Evolutionary conservation across 306 rosid species (phyloP), one percentile per base, ranked within the genome.

Genomic region (Corylus avellana): DNA sequence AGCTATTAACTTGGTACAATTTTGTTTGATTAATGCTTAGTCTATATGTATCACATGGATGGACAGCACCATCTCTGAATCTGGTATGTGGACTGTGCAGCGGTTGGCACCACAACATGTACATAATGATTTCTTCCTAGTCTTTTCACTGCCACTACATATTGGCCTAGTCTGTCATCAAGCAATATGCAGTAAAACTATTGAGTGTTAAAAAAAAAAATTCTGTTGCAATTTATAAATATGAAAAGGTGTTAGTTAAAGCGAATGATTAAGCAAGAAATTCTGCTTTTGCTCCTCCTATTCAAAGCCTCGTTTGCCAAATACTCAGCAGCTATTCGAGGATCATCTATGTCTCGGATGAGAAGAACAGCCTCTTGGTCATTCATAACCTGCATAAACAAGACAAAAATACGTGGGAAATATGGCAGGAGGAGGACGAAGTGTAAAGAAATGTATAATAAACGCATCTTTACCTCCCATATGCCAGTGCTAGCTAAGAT

Each of bases 291-390:
- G 92, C 94, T 89, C 97, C 87, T 84, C 77, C 98, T 91, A 77
- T 70, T 86, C 27, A 88, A 48, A 64, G 97, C 97, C 80, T 94
- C 98, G 67, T 85, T 90, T 20, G 97, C 92, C 86, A 94, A 84
- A 70, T 91, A 90, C 61, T 92, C 87, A 1, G 98, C 97, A 57
- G 97, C 98, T 68, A 84, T 90, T 27, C 89, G 91, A 49, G 98
- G 90, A 83, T 94, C 90, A 42, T 92, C 92, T 6, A 94, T 82
- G 87, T 89, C 90, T 74, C 91, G 74, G 35, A 90, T 87, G 73
- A 94, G 90, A 87, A 81, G 90, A 85, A 94, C 97, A 46, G 97
- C 98, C 87, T 94, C 98, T 83, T 92, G 97, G 46, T 82, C 80
- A 84, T 92, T 86, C 97, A 94, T 87, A 44, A 88, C 97, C 98